Percentiles rank a stretch among this genome's conserved stretches.
phyloP scores from a whole-genome alignment of 2,329 filamentous ascomycete genomes.

The Penicillium sp. region DNA sequence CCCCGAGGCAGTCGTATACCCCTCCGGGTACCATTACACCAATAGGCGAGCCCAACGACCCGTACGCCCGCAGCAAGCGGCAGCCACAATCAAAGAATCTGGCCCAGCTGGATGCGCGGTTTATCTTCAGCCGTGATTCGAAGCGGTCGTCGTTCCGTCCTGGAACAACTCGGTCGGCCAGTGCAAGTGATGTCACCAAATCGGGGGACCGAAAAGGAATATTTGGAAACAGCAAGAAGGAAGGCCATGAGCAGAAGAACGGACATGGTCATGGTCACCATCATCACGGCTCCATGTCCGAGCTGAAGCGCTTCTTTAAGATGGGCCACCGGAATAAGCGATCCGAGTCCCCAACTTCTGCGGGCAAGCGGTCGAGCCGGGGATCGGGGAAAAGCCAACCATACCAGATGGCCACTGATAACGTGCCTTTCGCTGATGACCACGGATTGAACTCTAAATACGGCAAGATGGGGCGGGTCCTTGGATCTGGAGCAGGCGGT shows the following conservation, averaged over 20 bases:
- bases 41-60: constrained; percentile 72
- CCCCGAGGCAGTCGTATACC: constrained; percentile 45
- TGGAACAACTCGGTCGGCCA: constrained; percentile 45
- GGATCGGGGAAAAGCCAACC: constrained; percentile 46
- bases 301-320: constrained; percentile 95
- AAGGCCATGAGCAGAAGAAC: constrained; percentile 43
- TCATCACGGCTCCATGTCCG: constrained; percentile 76
- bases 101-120: constrained; percentile 69
- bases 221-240: constrained; percentile 53
- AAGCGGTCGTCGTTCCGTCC: constrained; percentile 49
- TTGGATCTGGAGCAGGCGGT: constrained; percentile 89
- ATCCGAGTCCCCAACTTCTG: constrained; percentile 57
- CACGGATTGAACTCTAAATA: constrained; percentile 88
- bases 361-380: constrained; percentile 52
- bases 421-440: constrained; percentile 85
- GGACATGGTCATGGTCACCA: constrained; percentile 46
- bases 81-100: constrained; percentile 62
- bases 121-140: constrained; percentile 75
- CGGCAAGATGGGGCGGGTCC: constrained; percentile 87
- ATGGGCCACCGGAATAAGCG: constrained; percentile 61
- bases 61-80: constrained; percentile 77
- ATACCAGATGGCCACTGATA: constrained; percentile 48
- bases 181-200: constrained; percentile 38
- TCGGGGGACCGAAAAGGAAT: constrained; percentile 49
- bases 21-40: constrained; percentile 74